Base-by-base conservation (phyloP, 805 yeast genomes). In the Yarrowia deformans region DNA sequence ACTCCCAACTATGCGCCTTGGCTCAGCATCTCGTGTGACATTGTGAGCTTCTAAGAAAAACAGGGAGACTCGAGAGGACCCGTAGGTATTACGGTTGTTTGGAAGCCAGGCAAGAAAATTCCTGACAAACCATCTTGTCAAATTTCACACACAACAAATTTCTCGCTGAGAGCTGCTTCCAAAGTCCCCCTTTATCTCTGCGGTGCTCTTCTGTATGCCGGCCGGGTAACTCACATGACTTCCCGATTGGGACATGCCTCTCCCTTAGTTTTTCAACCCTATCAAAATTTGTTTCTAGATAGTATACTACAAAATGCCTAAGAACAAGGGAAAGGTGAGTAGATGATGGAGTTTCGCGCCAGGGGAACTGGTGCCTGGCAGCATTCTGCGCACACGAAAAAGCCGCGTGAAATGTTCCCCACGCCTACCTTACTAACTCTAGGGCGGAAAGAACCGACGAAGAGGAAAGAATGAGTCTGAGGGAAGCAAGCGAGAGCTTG, bases 401-500 rank as follows among this genome's bases (percentile, higher is more conserved):
- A 6, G 43, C 18, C 43, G 18, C 8, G 18, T 8, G 43, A 40
- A 40, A 14, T 14, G 12, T 5, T 7, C 34, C 32, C 48, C 8
- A 19, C 12, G 1, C 60, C 32, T 45, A 58, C 32, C 43, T 54
- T 66, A 55, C 50, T 70, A 35, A 52, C 46, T n/a, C 37, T 69
- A 75, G 76, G 84, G 84, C 72, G 87, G 87, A 70, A 84, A 84
- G 83, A 94, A 88, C 79, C 84, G 99, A 86, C 88, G 96, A 84
- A 90, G 98, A 87, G 99, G 99, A 81, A 95, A 95, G 94, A 93
- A 93, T 81, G 97, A 90, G 79, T 87, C 88, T 80, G 89, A 86
- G 71, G 88, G 90, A 72, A 93, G 92, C 82, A 95, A 95, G 85
- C 91, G 99, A 84, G 99, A 95, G 79, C 86, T 95, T 75, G 86